Evolutionary conservation across 2,329 filamentous ascomycete species (phyloP), one percentile per base, ranked within the genome.

Genomic region (Aureobasidium sp.): DNA sequence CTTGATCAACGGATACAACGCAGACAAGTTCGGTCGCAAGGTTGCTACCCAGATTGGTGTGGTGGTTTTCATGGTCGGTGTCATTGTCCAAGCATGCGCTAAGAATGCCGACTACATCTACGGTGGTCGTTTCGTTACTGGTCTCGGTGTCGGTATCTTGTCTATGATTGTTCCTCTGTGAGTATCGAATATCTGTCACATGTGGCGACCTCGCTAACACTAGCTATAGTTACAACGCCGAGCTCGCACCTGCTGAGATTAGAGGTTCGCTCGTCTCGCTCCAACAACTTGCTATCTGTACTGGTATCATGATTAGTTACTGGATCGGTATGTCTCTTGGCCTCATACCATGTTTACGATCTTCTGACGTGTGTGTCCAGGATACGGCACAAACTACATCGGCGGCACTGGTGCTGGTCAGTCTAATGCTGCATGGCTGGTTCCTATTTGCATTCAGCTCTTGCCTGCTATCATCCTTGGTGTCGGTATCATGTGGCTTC

Each of bases 401-500:
- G 69, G 67, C 7, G 68, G 67, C 1, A 70, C 62, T 13, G 68
- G 63, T 64, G 68, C 63, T 53, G 67, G 52, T 56, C 71, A 60
- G 65, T 70, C 56, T 36, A 65, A 59, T 61, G 61, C 61, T 15
- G 86, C 89, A 0, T 94, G 89, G 89, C 80, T 90, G 0, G 75
- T 89, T 0, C 89, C 89, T 0, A 84, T 90, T 56, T 86, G 83
- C 66, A 78, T 92, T 0, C 89, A 93, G 68, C 78, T 92, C 3
- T 78, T 80, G 0, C 88, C 88, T 0, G 88, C 87, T 0, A 67
- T 86, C 1, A 67, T 90, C 4, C 81, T 93, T 1, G 83, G 87
- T 32, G 68, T 81, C 12, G 88, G 89, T 41, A 92, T 92, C 82
- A 69, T 88, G 12, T 90, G 62, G 60, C 53, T 65, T n/a, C 61